These are phyloP conservation scores for Zygnema circumcarinatum DNA, from an alignment of 139 green algal species.

Conservation along the genomic window DNA sequence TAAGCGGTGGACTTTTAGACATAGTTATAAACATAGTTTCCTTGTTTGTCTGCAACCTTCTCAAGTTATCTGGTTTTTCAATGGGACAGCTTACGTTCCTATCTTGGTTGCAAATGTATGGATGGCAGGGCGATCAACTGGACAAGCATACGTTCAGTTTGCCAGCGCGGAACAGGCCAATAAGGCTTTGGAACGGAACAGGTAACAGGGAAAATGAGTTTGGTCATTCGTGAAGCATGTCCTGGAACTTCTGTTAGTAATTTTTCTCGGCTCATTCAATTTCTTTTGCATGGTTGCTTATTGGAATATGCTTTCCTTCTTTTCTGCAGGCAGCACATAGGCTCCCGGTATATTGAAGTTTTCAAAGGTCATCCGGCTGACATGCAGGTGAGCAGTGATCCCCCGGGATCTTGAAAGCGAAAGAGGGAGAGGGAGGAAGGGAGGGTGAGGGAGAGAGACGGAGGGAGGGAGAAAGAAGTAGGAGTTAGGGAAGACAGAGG, in stretches of 20 bases:
- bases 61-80: too few relatives aligned
- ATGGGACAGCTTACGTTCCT: too few relatives aligned
- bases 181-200: conserved; percentile 65
- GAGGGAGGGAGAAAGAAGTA: too few relatives aligned
- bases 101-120: too few relatives aligned
- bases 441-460: too few relatives aligned
- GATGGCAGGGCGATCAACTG: conserved; percentile 69
- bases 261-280: not conserved
- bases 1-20: not conserved
- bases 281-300: not conserved
- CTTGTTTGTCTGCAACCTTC: not conserved
- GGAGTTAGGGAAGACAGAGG: too few relatives aligned
- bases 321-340: conserved; percentile 73
- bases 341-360: conserved; percentile 84
- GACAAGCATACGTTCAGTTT: conserved; percentile 79
- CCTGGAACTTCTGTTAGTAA: not conserved
- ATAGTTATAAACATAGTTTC: not conserved
- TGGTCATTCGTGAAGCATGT: not conserved
- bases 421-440: too few relatives aligned
- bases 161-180: conserved; percentile 61
- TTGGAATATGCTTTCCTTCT: not conserved
- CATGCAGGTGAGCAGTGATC: conserved; percentile 38
- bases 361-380: conserved; percentile 28
- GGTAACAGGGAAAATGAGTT: too few relatives aligned
- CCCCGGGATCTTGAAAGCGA: too few relatives aligned